Percentiles rank a stretch among this genome's conserved stretches.
phyloP scores from a whole-genome alignment of 352 stramenopile genomes.

The Globisporangium radiosum region DNA sequence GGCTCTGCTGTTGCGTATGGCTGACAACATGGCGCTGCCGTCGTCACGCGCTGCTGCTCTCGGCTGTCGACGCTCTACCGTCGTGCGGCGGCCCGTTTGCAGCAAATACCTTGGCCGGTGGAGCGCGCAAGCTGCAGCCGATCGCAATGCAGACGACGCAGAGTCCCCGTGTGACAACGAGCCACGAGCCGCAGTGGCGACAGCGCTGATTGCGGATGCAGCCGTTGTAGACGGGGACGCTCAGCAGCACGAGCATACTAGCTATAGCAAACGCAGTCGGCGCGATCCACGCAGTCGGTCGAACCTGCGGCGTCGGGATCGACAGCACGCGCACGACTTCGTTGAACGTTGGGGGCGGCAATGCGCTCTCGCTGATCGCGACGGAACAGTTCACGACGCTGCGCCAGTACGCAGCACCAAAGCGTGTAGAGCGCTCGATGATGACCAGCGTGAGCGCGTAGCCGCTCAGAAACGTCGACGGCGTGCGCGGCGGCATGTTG shows the following conservation, averaged over 20 bases:
- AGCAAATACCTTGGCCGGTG: conserved; percentile 51
- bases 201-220: conserved; percentile 40
- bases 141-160: conserved; percentile 54
- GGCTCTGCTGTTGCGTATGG: too few species aligned
- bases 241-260: conserved; percentile 18
- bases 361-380: conserved; percentile 35
- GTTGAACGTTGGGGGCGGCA: conserved; percentile 31
- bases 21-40: too few species aligned
- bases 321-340: conserved; percentile 60
- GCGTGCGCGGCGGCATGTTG: conserved; percentile 41
- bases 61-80: conserved; percentile 3
- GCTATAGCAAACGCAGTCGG: conserved; percentile 14
- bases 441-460: conserved; percentile 56
- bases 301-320: conserved; percentile 22
- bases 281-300: conserved; percentile 28
- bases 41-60: too few species aligned
- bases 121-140: conserved; percentile 39
- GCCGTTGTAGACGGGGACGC: conserved; percentile 49
- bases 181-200: conserved; percentile 61
- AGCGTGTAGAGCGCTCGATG: conserved; percentile 36
- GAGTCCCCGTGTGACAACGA: conserved; percentile 43
- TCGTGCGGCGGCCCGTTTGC: conserved; percentile 28
- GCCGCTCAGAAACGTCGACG: conserved; percentile 41
- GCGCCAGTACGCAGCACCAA: conserved; percentile 54
- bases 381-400: conserved; percentile 66